Percentiles rank a stretch among this genome's conserved stretches.
These are phyloP conservation scores for Aspergillus fumigatiaffinis DNA, from an alignment of 2,329 filamentous ascomycete species.

Conservation along the genomic window DNA sequence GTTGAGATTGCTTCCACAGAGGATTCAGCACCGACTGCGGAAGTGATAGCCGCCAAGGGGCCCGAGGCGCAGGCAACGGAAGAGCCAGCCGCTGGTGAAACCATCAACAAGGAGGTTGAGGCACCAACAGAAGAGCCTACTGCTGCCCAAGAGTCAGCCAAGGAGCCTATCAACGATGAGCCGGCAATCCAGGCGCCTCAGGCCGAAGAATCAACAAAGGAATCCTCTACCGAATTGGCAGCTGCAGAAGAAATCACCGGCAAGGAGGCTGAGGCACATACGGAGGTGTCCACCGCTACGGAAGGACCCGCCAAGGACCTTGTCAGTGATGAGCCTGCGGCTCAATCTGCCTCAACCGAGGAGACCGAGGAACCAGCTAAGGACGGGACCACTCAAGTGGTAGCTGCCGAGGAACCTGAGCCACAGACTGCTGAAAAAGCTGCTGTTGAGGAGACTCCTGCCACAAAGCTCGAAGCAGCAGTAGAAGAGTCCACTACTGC, in stretches of 20 bases:
- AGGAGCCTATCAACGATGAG: slow-evolving; percentile 4
- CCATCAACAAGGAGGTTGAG: slow-evolving; percentile 4
- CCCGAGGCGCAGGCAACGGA: slow-evolving; percentile 6
- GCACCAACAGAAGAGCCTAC: slow-evolving; percentile 2
- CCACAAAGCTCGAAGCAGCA: not conserved
- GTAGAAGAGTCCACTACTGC: not conserved
- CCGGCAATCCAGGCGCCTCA: not conserved
- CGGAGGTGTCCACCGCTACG: not conserved
- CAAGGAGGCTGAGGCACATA: not conserved
- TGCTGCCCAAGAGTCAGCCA: slow-evolving; percentile 5
- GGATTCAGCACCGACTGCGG: not conserved
- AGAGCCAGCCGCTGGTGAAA: slow-evolving; percentile 9
- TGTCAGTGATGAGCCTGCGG: not conserved
- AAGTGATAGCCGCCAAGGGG: slow-evolving; percentile 9
- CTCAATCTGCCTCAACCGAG: not conserved
- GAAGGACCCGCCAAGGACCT: slow-evolving; percentile 4
- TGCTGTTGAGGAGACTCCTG: not conserved
- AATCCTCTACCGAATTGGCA: slow-evolving; percentile 1
- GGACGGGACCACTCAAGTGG: slow-evolving; percentile 1
- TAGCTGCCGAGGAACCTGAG: slow-evolving; percentile 6
- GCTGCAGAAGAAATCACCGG: not conserved
- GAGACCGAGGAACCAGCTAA: slow-evolving; percentile 1
- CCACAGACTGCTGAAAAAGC: slow-evolving; percentile 5
- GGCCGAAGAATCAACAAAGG: not conserved
- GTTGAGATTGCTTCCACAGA: slow-evolving; percentile 5